Conservation (phyloP, 2,329 filamentous ascomycete species). For the Beauveria asiatica region DNA sequence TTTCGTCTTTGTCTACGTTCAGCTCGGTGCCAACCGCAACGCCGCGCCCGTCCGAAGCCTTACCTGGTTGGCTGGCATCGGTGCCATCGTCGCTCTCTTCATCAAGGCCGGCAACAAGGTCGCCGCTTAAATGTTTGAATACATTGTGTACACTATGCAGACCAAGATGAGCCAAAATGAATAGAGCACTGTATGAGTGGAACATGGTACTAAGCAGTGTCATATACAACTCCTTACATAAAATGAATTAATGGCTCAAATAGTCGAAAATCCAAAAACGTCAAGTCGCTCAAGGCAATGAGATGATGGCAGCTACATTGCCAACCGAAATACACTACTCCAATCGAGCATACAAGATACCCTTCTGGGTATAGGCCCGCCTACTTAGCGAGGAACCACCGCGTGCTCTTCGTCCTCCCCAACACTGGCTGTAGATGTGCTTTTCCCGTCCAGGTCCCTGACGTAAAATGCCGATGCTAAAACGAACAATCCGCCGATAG, state of each 20-base stretch:
- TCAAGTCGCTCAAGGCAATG: neutral
- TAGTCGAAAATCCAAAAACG: neutral
- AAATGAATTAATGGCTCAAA: constrained; percentile 11
- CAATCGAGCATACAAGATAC: neutral
- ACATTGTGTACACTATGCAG: neutral
- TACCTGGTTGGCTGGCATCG: constrained; percentile 28
- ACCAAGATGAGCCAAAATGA: neutral
- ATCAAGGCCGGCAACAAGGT: constrained; percentile 30
- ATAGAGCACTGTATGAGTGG: neutral
- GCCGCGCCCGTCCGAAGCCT: constrained; percentile 29
- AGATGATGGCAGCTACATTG: neutral
- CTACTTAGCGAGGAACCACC: constrained; percentile 17
- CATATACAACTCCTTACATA: neutral
- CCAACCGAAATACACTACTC: neutral
- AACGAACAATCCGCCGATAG: constrained; percentile 73
- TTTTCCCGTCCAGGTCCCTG: constrained; percentile 55
- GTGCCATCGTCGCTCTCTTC: constrained; percentile 28
- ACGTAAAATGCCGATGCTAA: constrained; percentile 69
- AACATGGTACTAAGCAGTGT: neutral
- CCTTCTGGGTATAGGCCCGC: neutral
- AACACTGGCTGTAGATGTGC: constrained; percentile 29
- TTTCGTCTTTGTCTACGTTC: constrained; percentile 36
- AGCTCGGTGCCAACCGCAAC: constrained; percentile 31
- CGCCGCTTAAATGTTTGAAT: neutral
- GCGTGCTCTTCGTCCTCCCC: constrained; percentile 33